Base-by-base conservation (phyloP, 495 filamentous ascomycete genomes). In the Margaritispora aquatica region DNA sequence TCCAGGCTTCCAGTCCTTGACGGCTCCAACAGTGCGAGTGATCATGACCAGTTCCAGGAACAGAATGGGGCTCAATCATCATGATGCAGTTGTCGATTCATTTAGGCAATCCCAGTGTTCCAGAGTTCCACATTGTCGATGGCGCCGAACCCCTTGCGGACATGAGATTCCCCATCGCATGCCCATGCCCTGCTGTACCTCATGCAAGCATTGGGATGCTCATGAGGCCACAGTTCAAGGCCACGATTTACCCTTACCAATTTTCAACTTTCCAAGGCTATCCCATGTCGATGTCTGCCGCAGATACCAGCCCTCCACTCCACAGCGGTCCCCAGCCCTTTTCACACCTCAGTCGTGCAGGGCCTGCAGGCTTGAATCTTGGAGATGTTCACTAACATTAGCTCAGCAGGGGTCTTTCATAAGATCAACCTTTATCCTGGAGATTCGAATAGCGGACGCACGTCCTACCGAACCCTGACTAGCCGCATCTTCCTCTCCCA, bases 331-430 rank as follows among this genome's bases (percentile, higher is more conserved):
- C n/a, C n/a, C n/a, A n/a, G n/a, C n/a, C n/a, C n/a, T n/a, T n/a
- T n/a, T n/a, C n/a, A n/a, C n/a, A n/a, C n/a, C n/a, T n/a, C n/a
- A n/a, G n/a, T n/a, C n/a, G n/a, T n/a, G n/a, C n/a, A n/a, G n/a
- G n/a, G n/a, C n/a, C 24, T 29, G 50, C 27, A 29, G 50, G 21
- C 38, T 17, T 58, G 34, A 62, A 58, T 64, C 62, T 64, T 54
- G 62, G 62, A 64, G 62, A 64, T 48, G 47, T 54, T 57, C 59
- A 54, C 57, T 60, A 60, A 63, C 38, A 17, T 44, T 44, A 64
- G 36, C 57, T 60, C 47, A 50, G 54, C 57, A 60, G 62, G 62
- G 58, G 49, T 55, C 38, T 13, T 36, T 51, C 60, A 47, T 49
- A 62, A 57, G 62, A 64, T 64, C 62, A 56, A 53, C 62, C 22